phyloP scores from a whole-genome alignment of 2,329 filamentous ascomycete genomes.

The Corynespora cassiicola region DNA sequence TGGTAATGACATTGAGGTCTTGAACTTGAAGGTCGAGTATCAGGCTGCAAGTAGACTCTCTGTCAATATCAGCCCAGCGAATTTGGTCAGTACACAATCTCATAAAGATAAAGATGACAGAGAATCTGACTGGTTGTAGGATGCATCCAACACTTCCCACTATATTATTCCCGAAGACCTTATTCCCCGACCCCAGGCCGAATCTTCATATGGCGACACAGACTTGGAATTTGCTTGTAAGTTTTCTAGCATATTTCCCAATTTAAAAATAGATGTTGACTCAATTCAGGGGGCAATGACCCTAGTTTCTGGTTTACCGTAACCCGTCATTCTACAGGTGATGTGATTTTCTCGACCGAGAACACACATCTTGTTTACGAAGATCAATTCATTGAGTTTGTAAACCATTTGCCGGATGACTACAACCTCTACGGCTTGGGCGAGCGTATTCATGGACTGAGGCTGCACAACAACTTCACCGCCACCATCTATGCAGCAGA shows the following conservation, averaged over 20 bases:
- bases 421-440: slow-evolving; percentile 80
- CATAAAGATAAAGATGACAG: slow-evolving; percentile 5
- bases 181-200: slow-evolving; percentile 62
- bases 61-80: slow-evolving; percentile 72
- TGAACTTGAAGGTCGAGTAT: slow-evolving; percentile 73
- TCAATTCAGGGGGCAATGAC: slow-evolving; percentile 58
- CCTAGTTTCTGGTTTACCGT: slow-evolving; percentile 64
- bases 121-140: slow-evolving; percentile 29
- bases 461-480: slow-evolving; percentile 76
- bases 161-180: slow-evolving; percentile 71
- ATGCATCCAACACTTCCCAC: slow-evolving; percentile 67
- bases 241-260: slow-evolving; percentile 2
- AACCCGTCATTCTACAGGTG: slow-evolving; percentile 64
- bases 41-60: slow-evolving; percentile 71
- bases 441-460: slow-evolving; percentile 73
- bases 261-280: slow-evolving; percentile 1
- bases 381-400: slow-evolving; percentile 79
- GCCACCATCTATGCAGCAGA: slow-evolving; percentile 74
- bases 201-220: slow-evolving; percentile 45
- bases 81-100: slow-evolving; percentile 52
- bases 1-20: slow-evolving; percentile 72
- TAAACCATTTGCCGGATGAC: slow-evolving; percentile 68
- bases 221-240: slow-evolving; percentile 57
- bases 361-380: slow-evolving; percentile 73
- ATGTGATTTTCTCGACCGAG: slow-evolving; percentile 72